Conservation (phyloP, 208 protist species). For the Leishmania tarentolae region DNA sequence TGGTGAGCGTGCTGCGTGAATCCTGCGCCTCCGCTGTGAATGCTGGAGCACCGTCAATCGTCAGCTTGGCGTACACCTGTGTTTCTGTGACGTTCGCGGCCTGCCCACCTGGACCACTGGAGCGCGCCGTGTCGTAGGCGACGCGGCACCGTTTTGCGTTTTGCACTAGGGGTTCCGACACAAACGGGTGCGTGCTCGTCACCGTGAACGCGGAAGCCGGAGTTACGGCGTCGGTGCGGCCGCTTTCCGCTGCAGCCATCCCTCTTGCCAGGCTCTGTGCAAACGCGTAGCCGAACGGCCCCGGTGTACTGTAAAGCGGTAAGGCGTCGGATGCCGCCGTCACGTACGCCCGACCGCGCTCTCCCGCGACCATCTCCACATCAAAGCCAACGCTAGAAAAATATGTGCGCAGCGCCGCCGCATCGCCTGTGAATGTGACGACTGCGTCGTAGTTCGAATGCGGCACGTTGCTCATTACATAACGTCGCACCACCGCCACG, state of each 20-base stretch:
- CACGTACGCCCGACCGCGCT: slow-evolving; percentile 29
- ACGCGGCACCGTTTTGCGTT: slow-evolving; percentile 55
- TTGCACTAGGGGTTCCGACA: slow-evolving; percentile 55
- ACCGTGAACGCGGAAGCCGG: slow-evolving; percentile 35
- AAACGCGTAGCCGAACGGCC: slow-evolving; percentile 60
- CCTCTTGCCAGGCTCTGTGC: slow-evolving; percentile 33
- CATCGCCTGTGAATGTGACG: slow-evolving; percentile 51
- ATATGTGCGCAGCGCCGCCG: slow-evolving; percentile 12
- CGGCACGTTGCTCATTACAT: slow-evolving; percentile 50
- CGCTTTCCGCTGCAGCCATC: neutral
- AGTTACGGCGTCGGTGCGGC: neutral
- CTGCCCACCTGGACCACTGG: slow-evolving; percentile 88
- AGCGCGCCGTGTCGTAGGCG: slow-evolving; percentile 75
- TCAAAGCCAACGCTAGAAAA: slow-evolving; percentile 41
- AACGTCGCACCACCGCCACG: slow-evolving; percentile 54
- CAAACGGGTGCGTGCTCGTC: slow-evolving; percentile 42
- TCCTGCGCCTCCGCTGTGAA: slow-evolving; percentile 85
- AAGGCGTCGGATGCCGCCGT: slow-evolving; percentile 30
- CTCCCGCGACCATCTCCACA: slow-evolving; percentile 19
- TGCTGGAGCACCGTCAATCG: slow-evolving; percentile 68
- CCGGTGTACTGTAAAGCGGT: slow-evolving; percentile 26
- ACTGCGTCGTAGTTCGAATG: slow-evolving; percentile 72
- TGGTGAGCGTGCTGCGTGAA: slow-evolving; percentile 81
- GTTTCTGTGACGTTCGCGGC: slow-evolving; percentile 89
- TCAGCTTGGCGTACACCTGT: slow-evolving; percentile 82